Base-by-base conservation (phyloP, 1,139 yeast species). In the Kodamaea alishanica region DNA sequence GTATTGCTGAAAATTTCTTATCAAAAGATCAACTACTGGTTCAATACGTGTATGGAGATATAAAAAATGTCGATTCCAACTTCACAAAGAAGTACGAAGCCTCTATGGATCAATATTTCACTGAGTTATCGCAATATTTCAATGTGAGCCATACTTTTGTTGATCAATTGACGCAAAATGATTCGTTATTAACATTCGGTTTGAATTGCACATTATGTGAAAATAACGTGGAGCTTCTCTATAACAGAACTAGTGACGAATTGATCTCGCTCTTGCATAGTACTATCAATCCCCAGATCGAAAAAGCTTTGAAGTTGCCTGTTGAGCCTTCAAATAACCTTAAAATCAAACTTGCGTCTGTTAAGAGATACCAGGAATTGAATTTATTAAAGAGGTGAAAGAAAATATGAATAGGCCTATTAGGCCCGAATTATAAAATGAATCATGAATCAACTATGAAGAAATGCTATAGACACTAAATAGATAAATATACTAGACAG, bases 291-390 rank as follows among this genome's bases (percentile, higher is more conserved):
- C 20, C 20, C 20, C 20, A 15, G 22, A 56, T 65, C n/a, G 61
- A 60, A 11, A 33, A 49, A n/a, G 54, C 63, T 10, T 33, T 55
- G 2, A 41, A 45, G 10, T 41, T 51, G 23, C 55, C 34, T 38
- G 43, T 8, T 61, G 66, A 3, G 40, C 64, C 12, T 49, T 63
- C 28, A 37, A 49, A 1, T 39, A 43, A 24, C 66, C 2, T 84
- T 88, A 81, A 79, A 34, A 71, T 81, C 38, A 67, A 64, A 24
- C 42, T 52, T 3, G 73, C 79, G 8, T 52, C 79, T 25, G 54
- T 63, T 8, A 49, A 56, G 24, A 61, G 67, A 42, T 73, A 81
- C 48, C 56, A 64, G 1, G 77, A 79, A 4, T 66, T 15, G 20
- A 15, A 15, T 15, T 15, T 15, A 4, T 15, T 15, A 4, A 15